Percentiles rank a stretch among this genome's conserved stretches.
Conservation (phyloP, 2,329 filamentous ascomycete species). For the Mycosphaerella sp. region DNA sequence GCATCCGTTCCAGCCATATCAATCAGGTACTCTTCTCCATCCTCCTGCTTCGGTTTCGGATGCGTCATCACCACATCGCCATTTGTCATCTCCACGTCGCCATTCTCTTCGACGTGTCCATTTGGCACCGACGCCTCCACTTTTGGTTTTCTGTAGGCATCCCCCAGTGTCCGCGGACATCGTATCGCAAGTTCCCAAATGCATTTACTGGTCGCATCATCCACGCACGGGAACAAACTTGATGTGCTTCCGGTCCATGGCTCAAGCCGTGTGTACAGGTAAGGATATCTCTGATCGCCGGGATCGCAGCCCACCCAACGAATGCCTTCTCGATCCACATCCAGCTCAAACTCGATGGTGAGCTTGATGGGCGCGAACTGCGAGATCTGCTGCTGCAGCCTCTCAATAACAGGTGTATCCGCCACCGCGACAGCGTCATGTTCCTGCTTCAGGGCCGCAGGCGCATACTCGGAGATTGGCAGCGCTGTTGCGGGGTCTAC, state of each 20-base stretch:
- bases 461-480: slow-evolving; percentile 41
- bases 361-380: slow-evolving; percentile 56
- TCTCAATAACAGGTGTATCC: slow-evolving; percentile 26
- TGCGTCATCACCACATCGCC: slow-evolving; percentile 20
- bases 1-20: slow-evolving; percentile 69
- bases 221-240: slow-evolving; percentile 88
- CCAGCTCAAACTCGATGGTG: slow-evolving; percentile 69
- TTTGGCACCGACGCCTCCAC: slow-evolving; percentile 30
- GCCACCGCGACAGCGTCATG: slow-evolving; percentile 31
- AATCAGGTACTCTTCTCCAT: slow-evolving; percentile 34
- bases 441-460: slow-evolving; percentile 29
- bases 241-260: slow-evolving; percentile 71
- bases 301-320: slow-evolving; percentile 85
- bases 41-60: slow-evolving; percentile 23
- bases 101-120: slow-evolving; percentile 31
- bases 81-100: slow-evolving; percentile 38
- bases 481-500: slow-evolving; percentile 32
- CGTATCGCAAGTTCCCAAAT: slow-evolving; percentile 85
- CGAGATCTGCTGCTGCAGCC: slow-evolving; percentile 26
- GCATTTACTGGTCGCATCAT: slow-evolving; percentile 73
- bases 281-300: slow-evolving; percentile 75
- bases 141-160: slow-evolving; percentile 50
- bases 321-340: slow-evolving; percentile 72
- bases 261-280: slow-evolving; percentile 82
- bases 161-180: slow-evolving; percentile 77